Evolutionary conservation across 805 yeast genomes (phyloP), one percentile per base, ranked within the genome.

Genomic region (Blastobotrys parvus): DNA sequence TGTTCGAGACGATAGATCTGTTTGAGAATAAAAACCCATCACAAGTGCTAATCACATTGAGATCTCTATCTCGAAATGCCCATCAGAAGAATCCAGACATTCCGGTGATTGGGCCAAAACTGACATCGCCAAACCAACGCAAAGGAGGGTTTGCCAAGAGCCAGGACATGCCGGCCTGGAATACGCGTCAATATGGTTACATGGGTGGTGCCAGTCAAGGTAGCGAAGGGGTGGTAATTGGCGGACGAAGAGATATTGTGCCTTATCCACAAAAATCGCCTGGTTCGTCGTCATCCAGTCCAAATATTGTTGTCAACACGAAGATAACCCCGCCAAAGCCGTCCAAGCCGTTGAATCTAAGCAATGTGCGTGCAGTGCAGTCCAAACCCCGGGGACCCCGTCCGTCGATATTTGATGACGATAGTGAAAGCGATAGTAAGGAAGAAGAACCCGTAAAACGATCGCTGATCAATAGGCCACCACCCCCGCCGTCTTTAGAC

Each of bases 1-100:
- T 82, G 39, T 86, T 86, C 58, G 88, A 82, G 52, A 86, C 94
- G 0, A 65, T 72, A 4, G 95, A 86, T 58, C 66, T 86, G 45
- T 86, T 67, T 51, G 95, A 86, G 57, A 61, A 64, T 22, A 72
- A 75, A 51, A 94, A 86, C 57, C 87, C 90, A 0, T 82, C 85
- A 39, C 88, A 82, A 50, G 86, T 86, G 1, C 62, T 80, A n/a
- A 78, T 82, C 52, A 74, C 89, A 0, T 64, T 86, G 34, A 79
- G 82, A 54, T 77, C 94, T 2, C 67, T 86, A 35, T 82, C 92
- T 1, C 67, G 95, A 45, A 68, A 76, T 43, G 82, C 85, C 2
- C 72, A 82, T 54, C 68, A 67, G 44, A 64, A 74, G 63, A 57
- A 80, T 67, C 62, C 77, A 43, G 51, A 64, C 42, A 54, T 70